Base-by-base conservation (phyloP, 495 filamentous ascomycete species). In the Eremomyces bilateralis region DNA sequence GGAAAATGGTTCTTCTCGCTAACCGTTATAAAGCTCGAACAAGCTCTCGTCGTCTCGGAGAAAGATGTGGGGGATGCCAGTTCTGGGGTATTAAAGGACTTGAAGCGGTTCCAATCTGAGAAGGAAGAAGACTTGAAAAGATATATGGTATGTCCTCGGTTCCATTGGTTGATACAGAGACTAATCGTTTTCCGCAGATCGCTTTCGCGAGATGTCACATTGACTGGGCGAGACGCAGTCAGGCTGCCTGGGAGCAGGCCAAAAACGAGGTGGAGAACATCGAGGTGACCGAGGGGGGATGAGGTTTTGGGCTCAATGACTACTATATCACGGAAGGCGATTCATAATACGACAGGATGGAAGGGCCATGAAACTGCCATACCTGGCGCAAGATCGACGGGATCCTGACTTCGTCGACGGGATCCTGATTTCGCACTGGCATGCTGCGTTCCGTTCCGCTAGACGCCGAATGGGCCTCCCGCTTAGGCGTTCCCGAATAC, bases 171-270 rank as follows among this genome's bases (percentile, higher is more conserved):
- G 35, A 36, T 36, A 59, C 40, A 50, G 35, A 38, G 4, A 2
- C 25, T 11, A 31, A 4, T 15, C 38, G 11, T 25, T 15, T 33
- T 25, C 8, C 13, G 30, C 15, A 95, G 85, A 66, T 93, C 42
- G 78, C 82, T 30, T 97, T 92, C 49, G 88, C 88, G 8, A 76
- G 72, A 48, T 84, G 76, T 51, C 88, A 97, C 51, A 74, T 97
- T 38, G 82, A 95, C 52, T 97, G 88, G 88, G 90, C 88, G n/a
- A 82, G 74, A 53, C 88, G 88, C 60, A 94, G 84, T 46, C 71
- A 88, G 45, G 84, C 91, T 47, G 81, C 80, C 2, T 97, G 88
- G 88, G 80, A 32, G 30, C 10, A 32, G 15, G 17, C 10, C 10
- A 18, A 32, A 16, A 16, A 8, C 6, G 30, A 32, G 15, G 30